Conservation (phyloP, 2,329 filamentous ascomycete genomes). For the Colletotrichum cordylinicola region DNA sequence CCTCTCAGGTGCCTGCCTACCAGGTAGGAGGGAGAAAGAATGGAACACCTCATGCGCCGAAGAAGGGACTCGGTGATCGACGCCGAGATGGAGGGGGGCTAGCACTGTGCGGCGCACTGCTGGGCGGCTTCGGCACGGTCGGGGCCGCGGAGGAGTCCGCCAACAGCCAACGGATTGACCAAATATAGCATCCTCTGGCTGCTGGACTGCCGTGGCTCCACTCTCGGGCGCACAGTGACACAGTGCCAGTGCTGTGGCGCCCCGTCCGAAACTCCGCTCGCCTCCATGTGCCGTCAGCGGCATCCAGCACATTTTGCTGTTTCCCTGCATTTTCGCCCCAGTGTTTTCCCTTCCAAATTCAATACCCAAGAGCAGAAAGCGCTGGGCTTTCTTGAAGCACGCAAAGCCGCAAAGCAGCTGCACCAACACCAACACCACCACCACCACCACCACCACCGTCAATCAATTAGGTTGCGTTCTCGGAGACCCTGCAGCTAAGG, state of each 20-base stretch:
- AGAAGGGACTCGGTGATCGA: not conserved
- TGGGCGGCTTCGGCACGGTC: not conserved
- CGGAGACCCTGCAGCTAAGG: not conserved
- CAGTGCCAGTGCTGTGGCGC: not conserved
- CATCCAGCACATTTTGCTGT: not conserved
- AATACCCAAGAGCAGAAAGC: not conserved
- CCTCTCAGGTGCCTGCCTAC: no score
- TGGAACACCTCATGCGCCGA: not conserved
- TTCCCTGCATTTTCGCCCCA: conserved; percentile 1
- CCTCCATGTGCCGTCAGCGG: not conserved
- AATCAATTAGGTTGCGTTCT: not conserved
- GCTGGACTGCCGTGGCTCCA: not conserved
- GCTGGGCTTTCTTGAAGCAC: conserved; percentile 1
- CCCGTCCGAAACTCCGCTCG: not conserved
- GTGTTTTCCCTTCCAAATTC: not conserved
- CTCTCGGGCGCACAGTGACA: not conserved
- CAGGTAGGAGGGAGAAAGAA: not conserved
- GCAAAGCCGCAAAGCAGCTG: not conserved
- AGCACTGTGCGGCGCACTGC: conserved; percentile 2
- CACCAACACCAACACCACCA: not conserved
- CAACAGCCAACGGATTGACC: not conserved
- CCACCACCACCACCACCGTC: not conserved
- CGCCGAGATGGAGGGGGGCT: not conserved
- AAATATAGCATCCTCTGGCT: not conserved
- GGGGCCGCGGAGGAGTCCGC: not conserved